Conservation (phyloP, 495 filamentous ascomycete species). For the Darksidea phi region DNA sequence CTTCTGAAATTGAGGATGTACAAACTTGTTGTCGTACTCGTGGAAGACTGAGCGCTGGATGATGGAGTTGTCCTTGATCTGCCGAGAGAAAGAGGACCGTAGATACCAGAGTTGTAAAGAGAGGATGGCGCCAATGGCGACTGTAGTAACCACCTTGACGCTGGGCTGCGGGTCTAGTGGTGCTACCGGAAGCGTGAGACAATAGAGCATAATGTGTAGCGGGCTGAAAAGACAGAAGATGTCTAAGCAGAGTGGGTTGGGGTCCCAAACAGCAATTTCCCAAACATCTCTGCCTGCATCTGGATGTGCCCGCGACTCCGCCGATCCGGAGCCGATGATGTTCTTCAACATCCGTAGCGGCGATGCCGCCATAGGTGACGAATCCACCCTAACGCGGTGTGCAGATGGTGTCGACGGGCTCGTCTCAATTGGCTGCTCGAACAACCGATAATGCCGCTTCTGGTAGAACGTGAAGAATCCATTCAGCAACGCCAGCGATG, state of each 20-base stretch:
- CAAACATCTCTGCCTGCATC: constrained; percentile 86
- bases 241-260: constrained; percentile 74
- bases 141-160: constrained; percentile 75
- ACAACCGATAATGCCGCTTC: constrained; percentile 84
- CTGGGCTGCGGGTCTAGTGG: constrained; percentile 75
- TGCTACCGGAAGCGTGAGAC: constrained; percentile 76
- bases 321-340: constrained; percentile 58
- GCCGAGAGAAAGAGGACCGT: constrained; percentile 70
- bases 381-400: constrained; percentile 85
- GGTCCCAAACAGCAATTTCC: constrained; percentile 94
- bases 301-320: constrained; percentile 77
- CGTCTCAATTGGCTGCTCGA: constrained; percentile 76
- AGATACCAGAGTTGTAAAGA: constrained; percentile 75
- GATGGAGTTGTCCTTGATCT: constrained; percentile 76
- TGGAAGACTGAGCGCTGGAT: constrained; percentile 89
- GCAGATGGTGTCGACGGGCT: constrained; percentile 80
- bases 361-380: constrained; percentile 73
- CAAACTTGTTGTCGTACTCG: constrained; percentile 94
- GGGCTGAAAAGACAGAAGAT: constrained; percentile 92
- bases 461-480: constrained; percentile 79
- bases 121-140: constrained; percentile 68
- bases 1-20: constrained; percentile 81
- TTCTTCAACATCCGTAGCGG: constrained; percentile 74
- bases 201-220: constrained; percentile 84
- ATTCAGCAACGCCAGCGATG: constrained; percentile 65